Percentiles rank a stretch among this genome's conserved stretches.
These are phyloP conservation scores for Fraxinus paxiana DNA, from an alignment of 305 asterid species.

Conservation along the genomic window DNA sequence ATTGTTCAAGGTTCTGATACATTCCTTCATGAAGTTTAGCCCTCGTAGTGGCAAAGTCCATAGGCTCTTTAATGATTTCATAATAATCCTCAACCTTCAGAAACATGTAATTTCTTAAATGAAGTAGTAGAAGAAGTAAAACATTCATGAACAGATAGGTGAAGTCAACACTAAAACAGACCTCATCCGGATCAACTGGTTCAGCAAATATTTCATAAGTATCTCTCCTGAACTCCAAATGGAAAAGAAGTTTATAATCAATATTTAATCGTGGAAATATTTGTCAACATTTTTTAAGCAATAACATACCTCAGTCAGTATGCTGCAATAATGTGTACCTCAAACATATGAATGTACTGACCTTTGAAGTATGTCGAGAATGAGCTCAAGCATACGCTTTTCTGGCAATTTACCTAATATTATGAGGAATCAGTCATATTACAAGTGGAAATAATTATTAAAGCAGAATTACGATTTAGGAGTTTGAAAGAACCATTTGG, in stretches of 20 bases:
- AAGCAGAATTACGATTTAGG: not conserved
- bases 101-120: not conserved
- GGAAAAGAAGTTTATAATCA: not conserved
- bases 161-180: conserved; percentile 17
- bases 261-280: not conserved
- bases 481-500: conserved; percentile 26
- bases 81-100: conserved; percentile 72
- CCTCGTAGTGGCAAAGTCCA: conserved; percentile 94
- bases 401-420: conserved; percentile 47
- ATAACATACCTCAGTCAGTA: not conserved
- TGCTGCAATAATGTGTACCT: not conserved
- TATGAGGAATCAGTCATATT: not conserved
- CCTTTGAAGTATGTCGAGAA: conserved; percentile 77
- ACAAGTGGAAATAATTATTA: not conserved
- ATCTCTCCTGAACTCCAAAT: conserved; percentile 55
- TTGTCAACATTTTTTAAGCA: not conserved
- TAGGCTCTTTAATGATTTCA: conserved; percentile 71
- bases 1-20: conserved; percentile 64
- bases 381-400: conserved; percentile 56
- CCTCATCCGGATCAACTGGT: conserved; percentile 82
- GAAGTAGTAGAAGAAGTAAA: not conserved
- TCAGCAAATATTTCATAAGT: conserved; percentile 68
- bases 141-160: not conserved
- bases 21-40: conserved; percentile 87
- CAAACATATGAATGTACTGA: conserved; percentile 11